Evolutionary conservation across 2,329 filamentous ascomycete species (phyloP).

Genomic region (Beauveria asiatica): DNA sequence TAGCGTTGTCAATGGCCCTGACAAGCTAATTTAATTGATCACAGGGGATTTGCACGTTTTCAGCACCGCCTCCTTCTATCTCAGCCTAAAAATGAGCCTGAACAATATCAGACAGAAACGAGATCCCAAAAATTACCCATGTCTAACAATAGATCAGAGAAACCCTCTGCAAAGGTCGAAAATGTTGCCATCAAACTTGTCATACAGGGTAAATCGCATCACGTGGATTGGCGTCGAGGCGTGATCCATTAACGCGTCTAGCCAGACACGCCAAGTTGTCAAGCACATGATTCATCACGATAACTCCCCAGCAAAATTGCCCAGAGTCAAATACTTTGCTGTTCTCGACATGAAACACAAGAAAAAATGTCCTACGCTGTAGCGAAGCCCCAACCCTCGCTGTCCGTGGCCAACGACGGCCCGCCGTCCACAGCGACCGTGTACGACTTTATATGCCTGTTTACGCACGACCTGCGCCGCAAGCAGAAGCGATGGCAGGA

Average conservation of each 20-base stretch:
- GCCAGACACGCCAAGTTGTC: background rate
- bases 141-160: too few species aligned
- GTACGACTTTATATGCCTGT: conserved; percentile 76
- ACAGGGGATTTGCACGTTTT: too few species aligned
- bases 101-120: too few species aligned
- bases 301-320: conserved; percentile 12
- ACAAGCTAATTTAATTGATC: too few species aligned
- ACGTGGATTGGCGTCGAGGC: conserved; percentile 11
- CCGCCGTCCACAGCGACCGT: conserved; percentile 59
- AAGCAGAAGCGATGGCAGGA: conserved; percentile 95
- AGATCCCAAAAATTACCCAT: too few species aligned
- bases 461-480: conserved; percentile 72
- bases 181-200: too few species aligned
- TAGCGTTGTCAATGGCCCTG: too few species aligned
- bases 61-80: too few species aligned
- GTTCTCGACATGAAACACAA: background rate
- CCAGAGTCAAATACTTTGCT: background rate
- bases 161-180: too few species aligned
- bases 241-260: conserved; percentile 10
- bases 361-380: conserved; percentile 10
- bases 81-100: too few species aligned
- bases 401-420: background rate
- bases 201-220: background rate
- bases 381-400: conserved; percentile 7
- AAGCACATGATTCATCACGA: conserved; percentile 8